Conservation (phyloP, 805 yeast species). For the Starmerella cellae region DNA sequence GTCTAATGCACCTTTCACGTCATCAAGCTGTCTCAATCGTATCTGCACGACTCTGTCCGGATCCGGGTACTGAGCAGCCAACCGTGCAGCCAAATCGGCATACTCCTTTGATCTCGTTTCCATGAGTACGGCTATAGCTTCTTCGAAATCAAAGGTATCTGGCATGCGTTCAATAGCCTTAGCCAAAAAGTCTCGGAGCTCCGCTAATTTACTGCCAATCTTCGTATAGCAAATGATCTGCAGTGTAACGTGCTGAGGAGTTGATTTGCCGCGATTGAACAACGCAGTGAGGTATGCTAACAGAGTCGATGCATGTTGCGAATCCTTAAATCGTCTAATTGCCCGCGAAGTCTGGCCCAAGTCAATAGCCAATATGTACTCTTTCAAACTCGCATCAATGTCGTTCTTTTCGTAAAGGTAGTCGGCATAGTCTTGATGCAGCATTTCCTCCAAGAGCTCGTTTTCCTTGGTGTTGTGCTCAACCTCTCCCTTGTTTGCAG, state of each 20-base stretch:
- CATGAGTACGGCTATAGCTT: constrained; percentile 41
- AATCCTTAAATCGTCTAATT: constrained; percentile 65
- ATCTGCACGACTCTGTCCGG: constrained; percentile 67
- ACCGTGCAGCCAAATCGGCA: constrained; percentile 47
- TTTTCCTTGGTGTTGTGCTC: neutral
- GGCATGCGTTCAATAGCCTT: constrained; percentile 26
- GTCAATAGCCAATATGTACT: constrained; percentile 49
- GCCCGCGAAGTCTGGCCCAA: constrained; percentile 58
- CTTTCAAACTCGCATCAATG: constrained; percentile 55
- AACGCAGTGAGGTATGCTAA: constrained; percentile 52
- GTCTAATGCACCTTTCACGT: constrained; percentile 45
- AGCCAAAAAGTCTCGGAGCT: constrained; percentile 44
- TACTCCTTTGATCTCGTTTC: constrained; percentile 58
- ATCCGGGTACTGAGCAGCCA: constrained; percentile 60
- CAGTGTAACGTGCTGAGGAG: constrained; percentile 70
- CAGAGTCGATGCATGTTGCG: constrained; percentile 53
- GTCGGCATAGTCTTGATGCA: constrained; percentile 52
- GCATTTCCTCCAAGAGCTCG: constrained; percentile 15
- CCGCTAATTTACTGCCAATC: constrained; percentile 41
- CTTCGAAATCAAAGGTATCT: constrained; percentile 46
- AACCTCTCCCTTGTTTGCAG: neutral
- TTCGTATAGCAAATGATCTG: constrained; percentile 70
- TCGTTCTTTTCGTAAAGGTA: constrained; percentile 54
- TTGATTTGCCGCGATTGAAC: constrained; percentile 42
- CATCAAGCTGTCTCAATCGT: constrained; percentile 49